These are phyloP conservation scores for Lactarius quietus DNA, from an alignment of 768 basidiomycete genomes.

Conservation along the genomic window DNA sequence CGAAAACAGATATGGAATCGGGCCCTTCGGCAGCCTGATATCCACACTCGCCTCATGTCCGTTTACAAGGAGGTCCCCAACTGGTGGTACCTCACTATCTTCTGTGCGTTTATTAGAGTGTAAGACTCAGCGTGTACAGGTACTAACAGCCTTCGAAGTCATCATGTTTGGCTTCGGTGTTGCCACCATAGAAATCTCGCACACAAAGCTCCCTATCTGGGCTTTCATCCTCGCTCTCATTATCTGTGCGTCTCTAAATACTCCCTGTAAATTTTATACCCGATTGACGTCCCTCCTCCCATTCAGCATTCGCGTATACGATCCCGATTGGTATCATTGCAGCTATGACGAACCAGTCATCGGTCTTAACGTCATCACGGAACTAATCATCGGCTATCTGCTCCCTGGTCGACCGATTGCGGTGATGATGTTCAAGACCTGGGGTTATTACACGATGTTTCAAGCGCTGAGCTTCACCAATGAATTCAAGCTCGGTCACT, in stretches of 20 bases:
- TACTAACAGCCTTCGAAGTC: constrained; percentile 24
- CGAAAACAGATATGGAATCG: constrained; percentile 77
- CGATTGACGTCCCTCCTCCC: not conserved
- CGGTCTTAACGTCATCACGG: constrained; percentile 69
- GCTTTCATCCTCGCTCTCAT: constrained; percentile 67
- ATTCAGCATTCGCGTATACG: constrained; percentile 50
- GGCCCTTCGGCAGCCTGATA: constrained; percentile 72
- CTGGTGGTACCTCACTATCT: constrained; percentile 69
- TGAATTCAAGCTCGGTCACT: constrained; percentile 73
- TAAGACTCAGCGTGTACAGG: not conserved
- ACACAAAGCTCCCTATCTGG: constrained; percentile 69
- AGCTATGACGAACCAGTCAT: constrained; percentile 77
- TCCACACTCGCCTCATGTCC: constrained; percentile 83
- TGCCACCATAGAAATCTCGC: constrained; percentile 66
- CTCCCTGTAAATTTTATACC: not conserved
- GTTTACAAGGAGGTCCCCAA: constrained; percentile 68
- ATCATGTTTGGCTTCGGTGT: constrained; percentile 66
- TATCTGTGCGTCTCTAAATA: constrained; percentile 39
- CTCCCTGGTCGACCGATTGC: constrained; percentile 77
- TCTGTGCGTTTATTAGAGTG: constrained; percentile 33
- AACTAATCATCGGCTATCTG: constrained; percentile 78
- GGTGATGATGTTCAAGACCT: constrained; percentile 86
- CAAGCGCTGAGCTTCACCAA: constrained; percentile 66
- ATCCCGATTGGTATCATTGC: constrained; percentile 80
- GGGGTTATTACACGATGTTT: constrained; percentile 67